A percentile compares a stretch with the other conserved stretches of the same genome.
Evolutionary conservation across 306 rosid species (phyloP).

Genomic region (Malus orientalis): DNA sequence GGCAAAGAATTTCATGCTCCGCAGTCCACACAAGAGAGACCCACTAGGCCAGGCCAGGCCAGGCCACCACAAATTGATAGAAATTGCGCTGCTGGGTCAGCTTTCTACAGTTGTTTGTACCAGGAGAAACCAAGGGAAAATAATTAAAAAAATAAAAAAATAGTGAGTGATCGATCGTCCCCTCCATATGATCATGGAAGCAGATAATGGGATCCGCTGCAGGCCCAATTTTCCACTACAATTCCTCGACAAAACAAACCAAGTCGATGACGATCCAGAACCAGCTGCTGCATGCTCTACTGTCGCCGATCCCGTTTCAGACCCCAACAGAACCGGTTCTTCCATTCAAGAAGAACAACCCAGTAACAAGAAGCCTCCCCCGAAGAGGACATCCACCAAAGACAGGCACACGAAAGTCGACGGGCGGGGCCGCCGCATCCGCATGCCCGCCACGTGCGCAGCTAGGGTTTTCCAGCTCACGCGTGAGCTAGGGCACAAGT

Average conservation of each 20-base stretch:
- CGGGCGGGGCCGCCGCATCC: slow-evolving; percentile 96
- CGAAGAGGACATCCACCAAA: slow-evolving; percentile 67
- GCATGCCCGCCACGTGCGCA: slow-evolving; percentile 97
- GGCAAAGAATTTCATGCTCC: slow-evolving; percentile 64
- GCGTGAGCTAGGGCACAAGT: slow-evolving; percentile 81
- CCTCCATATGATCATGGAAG: slow-evolving; percentile 69
- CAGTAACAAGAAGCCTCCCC: slow-evolving; percentile 36
- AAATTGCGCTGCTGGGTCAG: slow-evolving; percentile 36
- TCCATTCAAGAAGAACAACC: slow-evolving; percentile 13
- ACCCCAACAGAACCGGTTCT: not conserved
- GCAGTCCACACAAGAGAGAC: slow-evolving; percentile 32
- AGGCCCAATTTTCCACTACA: slow-evolving; percentile 92
- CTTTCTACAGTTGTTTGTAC: slow-evolving; percentile 29
- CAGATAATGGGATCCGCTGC: slow-evolving; percentile 63
- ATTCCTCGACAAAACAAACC: slow-evolving; percentile 50
- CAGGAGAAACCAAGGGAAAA: slow-evolving; percentile 12
- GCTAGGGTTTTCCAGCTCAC: slow-evolving; percentile 94
- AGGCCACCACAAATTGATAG: slow-evolving; percentile 49
- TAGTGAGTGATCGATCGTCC: not conserved
- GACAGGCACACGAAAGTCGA: slow-evolving; percentile 93
- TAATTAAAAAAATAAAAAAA: not conserved
- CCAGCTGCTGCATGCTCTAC: not conserved
- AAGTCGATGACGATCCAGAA: slow-evolving; percentile 30
- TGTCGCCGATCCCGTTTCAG: slow-evolving; percentile 2
- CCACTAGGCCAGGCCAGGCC: slow-evolving; percentile 36